Percentiles rank a stretch among this genome's conserved stretches.
Evolutionary conservation across 345 rosid genomes (phyloP).

Genomic region (Capsella bursapastoris): DNA sequence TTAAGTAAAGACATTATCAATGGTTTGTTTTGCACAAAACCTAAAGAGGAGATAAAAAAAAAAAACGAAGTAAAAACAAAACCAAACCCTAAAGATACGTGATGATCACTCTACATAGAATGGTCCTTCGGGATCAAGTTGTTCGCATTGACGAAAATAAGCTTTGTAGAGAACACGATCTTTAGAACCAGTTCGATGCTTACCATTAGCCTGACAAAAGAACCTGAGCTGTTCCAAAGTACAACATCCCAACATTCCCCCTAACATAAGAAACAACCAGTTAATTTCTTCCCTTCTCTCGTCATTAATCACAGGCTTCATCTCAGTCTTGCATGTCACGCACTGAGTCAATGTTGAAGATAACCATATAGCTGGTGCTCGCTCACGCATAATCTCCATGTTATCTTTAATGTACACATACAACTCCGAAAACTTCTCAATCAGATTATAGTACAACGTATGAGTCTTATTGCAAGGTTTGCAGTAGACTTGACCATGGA

Average conservation of each 20-base stretch:
- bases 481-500: conserved; percentile 64
- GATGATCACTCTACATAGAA: neutral
- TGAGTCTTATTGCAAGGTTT: conserved; percentile 57
- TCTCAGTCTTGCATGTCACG: conserved; percentile 52
- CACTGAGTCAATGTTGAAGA: conserved; percentile 56
- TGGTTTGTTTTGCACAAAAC: neutral
- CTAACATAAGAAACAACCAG: conserved; percentile 87
- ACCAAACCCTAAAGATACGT: neutral
- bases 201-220: conserved; percentile 65
- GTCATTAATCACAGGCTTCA: conserved; percentile 55
- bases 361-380: conserved; percentile 70
- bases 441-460: conserved; percentile 55
- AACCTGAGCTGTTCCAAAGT: conserved; percentile 70
- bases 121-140: conserved; percentile 57
- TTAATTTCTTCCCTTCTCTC: conserved; percentile 61
- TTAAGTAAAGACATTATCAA: no score
- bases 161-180: conserved; percentile 68
- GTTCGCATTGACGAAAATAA: conserved; percentile 63
- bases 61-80: neutral
- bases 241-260: conserved; percentile 76
- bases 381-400: conserved; percentile 51
- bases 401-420: conserved; percentile 48
- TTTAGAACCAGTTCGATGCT: conserved; percentile 80
- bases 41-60: neutral
- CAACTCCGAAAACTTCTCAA: conserved; percentile 56